A percentile compares a stretch with the other conserved stretches of the same genome.
phyloP scores from a whole-genome alignment of 2,329 filamentous ascomycete species.

The Colletotrichum tofieldiae region DNA sequence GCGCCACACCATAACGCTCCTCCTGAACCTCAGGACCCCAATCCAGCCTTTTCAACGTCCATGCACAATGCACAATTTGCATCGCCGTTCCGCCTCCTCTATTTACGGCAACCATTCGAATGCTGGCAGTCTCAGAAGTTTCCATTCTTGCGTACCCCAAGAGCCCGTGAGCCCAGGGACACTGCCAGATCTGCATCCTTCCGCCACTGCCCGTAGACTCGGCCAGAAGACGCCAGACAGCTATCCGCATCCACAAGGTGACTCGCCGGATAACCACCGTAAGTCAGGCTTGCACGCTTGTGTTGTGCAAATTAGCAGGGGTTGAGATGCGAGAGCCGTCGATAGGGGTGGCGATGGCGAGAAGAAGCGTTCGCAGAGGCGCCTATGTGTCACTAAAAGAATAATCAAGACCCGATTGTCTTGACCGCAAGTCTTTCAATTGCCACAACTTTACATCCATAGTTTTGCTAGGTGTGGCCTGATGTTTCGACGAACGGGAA shows the following conservation, averaged over 20 bases:
- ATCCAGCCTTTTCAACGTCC: constrained; percentile 32
- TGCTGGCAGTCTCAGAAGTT: neutral
- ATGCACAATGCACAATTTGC: constrained; percentile 38
- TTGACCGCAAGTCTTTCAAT: constrained; percentile 3
- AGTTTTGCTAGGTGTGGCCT: constrained; percentile 27
- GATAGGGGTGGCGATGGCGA: constrained; percentile 30
- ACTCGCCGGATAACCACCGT: constrained; percentile 29
- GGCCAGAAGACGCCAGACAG: constrained; percentile 18
- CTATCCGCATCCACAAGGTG: constrained; percentile 21
- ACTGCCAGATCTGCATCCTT: constrained; percentile 28
- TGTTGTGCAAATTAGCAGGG: constrained; percentile 10
- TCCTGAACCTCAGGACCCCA: constrained; percentile 21
- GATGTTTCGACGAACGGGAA: constrained; percentile 30
- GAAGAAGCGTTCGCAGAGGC: constrained; percentile 16
- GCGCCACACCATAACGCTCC: constrained; percentile 41
- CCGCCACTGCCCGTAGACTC: constrained; percentile 9
- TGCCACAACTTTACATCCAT: constrained; percentile 13
- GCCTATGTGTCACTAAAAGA: constrained; percentile 26
- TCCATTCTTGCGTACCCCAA: constrained; percentile 1
- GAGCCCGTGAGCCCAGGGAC: neutral
- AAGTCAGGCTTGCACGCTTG: constrained; percentile 25
- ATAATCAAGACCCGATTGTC: constrained; percentile 16
- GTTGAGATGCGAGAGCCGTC: constrained; percentile 1
- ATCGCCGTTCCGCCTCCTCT: constrained; percentile 40
- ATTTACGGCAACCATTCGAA: constrained; percentile 26